Base-by-base conservation (phyloP, 2,329 filamentous ascomycete species). In the Pestalotiopsis fici region DNA sequence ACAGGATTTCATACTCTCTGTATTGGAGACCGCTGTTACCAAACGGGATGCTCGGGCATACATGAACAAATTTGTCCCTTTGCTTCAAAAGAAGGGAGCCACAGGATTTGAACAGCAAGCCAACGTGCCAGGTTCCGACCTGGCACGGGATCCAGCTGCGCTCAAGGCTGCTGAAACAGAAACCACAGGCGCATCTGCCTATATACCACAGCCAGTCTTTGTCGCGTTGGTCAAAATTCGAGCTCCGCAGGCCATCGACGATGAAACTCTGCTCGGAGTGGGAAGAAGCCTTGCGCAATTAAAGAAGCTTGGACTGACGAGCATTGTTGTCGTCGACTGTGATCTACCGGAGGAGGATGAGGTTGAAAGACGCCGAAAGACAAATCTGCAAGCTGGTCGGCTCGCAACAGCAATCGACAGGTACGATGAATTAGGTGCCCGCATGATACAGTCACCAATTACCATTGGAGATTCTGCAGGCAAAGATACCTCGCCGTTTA, bases 31-130 rank as follows among this genome's bases (percentile, higher is more conserved):
- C 21, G 94, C 94, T 12, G 93, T 95, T 5, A 98, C 95, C 0
- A 97, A 95, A 80, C 90, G 96, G 74, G 96, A 99, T 82, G 94
- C 95, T 60, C 95, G 93, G 79, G 90, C 93, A 47, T 99, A 98
- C 76, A 86, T 99, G 18, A 92, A 96, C 73, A 95, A 94, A 69
- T 97, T 98, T 78, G 90, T 69, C 68, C 76, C 70, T 64, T 75
- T 72, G 21, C 71, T 78, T n/a, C 73, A 77, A 72, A 78, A 75
- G 70, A 78, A 74, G 65, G 70, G 71, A 61, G 74, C 73, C 67
- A 79, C 74, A 23, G 73, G 70, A 73, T 70, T 74, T 71, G 73
- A 77, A 78, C 75, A 73, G 67, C 74, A 71, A 63, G 68, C 73
- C 13, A 68, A 74, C 71, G 66, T 66, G 60, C 15, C 57, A 50